A percentile compares a stretch with the other conserved stretches of the same genome.
Conservation (phyloP, 75 land plant genomes). For the Pseudotsuga menziesii region DNA sequence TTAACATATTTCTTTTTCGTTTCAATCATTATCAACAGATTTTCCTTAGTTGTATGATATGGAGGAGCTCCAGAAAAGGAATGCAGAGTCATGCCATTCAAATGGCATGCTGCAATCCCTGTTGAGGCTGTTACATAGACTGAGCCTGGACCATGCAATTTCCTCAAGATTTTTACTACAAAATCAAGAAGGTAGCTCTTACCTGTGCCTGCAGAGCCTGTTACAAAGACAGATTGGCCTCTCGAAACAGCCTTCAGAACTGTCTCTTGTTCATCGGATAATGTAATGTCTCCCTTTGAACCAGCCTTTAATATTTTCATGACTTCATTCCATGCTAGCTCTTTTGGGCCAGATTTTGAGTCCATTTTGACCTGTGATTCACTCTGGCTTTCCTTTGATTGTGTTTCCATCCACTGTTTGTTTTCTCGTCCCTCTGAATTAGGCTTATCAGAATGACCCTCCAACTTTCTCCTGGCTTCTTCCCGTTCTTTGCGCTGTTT, state of each 20-base stretch:
- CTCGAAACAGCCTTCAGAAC: slow-evolving; percentile 37
- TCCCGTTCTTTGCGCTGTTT: not conserved
- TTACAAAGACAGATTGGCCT: slow-evolving; percentile 62
- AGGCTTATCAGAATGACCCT: not conserved
- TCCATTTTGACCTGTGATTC: no score
- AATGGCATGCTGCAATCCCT: slow-evolving; percentile 65
- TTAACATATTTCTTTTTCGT: slow-evolving; percentile 3
- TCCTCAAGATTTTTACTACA: slow-evolving; percentile 24
- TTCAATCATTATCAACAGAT: slow-evolving; percentile 18
- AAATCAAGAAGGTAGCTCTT: slow-evolving; percentile 49
- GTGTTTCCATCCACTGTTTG: no score
- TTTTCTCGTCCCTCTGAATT: not conserved
- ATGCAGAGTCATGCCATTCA: slow-evolving; percentile 67
- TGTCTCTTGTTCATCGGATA: slow-evolving; percentile 35
- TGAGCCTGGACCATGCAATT: slow-evolving; percentile 15
- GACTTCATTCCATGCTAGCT: no score
- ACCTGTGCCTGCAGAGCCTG: slow-evolving; percentile 87
- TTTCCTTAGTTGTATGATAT: slow-evolving; percentile 13
- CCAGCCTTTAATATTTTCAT: no score
- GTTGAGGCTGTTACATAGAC: slow-evolving; percentile 86
- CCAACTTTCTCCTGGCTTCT: not conserved
- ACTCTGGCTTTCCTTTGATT: no score
- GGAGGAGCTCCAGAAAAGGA: slow-evolving; percentile 66
- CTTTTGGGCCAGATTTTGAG: no score
- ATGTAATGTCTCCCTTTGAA: not conserved